phyloP scores from a whole-genome alignment of 805 yeast species.

The Wickerhamomyces queroliae region DNA sequence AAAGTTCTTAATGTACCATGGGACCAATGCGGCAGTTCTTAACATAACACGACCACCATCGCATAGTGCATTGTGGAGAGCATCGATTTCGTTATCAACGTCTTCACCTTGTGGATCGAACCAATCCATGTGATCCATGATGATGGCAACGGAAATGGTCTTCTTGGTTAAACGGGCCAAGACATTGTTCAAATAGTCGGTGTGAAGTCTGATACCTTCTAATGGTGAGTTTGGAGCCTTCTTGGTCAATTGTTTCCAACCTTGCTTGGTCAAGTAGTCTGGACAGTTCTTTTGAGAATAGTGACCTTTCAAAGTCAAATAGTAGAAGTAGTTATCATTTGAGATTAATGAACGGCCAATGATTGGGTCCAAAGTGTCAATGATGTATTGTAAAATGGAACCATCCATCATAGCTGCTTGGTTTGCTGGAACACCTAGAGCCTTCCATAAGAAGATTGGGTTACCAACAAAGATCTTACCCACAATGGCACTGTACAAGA shows the following conservation, averaged over 20 bases:
- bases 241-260: constrained; percentile 44
- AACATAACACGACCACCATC: constrained; percentile 70
- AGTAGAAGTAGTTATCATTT: constrained; percentile 73
- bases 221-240: constrained; percentile 38
- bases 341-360: constrained; percentile 58
- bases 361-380: constrained; percentile 76
- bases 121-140: constrained; percentile 95
- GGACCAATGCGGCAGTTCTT: constrained; percentile 66
- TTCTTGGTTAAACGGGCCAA: constrained; percentile 56
- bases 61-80: constrained; percentile 55
- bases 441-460: constrained; percentile 83
- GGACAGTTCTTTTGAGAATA: constrained; percentile 68
- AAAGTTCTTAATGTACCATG: constrained; percentile 74
- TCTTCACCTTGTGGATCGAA: constrained; percentile 61
- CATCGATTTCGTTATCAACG: constrained; percentile 60
- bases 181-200: constrained; percentile 74
- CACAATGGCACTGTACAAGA: constrained; percentile 64
- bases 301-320: constrained; percentile 56
- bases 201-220: constrained; percentile 69
- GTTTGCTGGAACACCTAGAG: constrained; percentile 82
- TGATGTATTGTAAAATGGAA: constrained; percentile 63
- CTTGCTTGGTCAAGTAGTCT: constrained; percentile 58
- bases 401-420: constrained; percentile 78
- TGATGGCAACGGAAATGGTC: constrained; percentile 69
- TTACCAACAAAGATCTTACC: constrained; percentile 69